These are phyloP conservation scores for Polygonum aviculare DNA, from an alignment of 148 eudicot species.

Conservation along the genomic window DNA sequence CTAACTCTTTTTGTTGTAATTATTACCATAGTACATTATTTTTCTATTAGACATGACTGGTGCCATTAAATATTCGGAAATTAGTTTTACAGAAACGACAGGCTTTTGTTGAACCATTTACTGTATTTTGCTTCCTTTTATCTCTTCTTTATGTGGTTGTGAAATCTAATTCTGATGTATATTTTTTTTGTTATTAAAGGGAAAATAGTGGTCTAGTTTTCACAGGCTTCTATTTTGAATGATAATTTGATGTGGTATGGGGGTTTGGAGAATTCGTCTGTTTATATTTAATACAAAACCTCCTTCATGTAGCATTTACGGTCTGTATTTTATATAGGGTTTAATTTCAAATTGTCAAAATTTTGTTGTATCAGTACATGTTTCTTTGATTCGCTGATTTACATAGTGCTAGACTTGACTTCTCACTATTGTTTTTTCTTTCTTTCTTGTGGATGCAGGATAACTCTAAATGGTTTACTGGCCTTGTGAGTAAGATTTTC, in stretches of 20 bases:
- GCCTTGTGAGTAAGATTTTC: slow-evolving; percentile 28
- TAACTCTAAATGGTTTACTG: slow-evolving; percentile 38
- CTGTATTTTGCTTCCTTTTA: not conserved
- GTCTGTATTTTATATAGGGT: not conserved
- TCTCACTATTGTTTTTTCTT: not conserved
- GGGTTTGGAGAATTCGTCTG: not conserved
- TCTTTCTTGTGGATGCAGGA: slow-evolving; percentile 29
- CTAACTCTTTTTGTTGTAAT: not conserved
- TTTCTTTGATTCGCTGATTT: not conserved
- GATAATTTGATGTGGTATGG: not conserved
- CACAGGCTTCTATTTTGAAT: not conserved
- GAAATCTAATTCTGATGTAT: not conserved
- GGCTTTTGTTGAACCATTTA: not conserved
- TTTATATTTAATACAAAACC: not conserved
- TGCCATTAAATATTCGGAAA: not conserved
- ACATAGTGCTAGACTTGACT: not conserved
- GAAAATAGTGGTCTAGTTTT: not conserved
- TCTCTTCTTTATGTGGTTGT: too few species aligned
- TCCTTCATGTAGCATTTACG: not conserved
- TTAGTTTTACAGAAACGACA: not conserved
- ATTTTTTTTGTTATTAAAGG: not conserved
- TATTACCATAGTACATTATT: not conserved
- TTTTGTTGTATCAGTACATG: not conserved
- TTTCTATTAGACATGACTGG: not conserved
- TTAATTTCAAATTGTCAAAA: not conserved